phyloP scores from a whole-genome alignment of 2,329 filamentous ascomycete species.

The Chaetothyriales sp. region DNA sequence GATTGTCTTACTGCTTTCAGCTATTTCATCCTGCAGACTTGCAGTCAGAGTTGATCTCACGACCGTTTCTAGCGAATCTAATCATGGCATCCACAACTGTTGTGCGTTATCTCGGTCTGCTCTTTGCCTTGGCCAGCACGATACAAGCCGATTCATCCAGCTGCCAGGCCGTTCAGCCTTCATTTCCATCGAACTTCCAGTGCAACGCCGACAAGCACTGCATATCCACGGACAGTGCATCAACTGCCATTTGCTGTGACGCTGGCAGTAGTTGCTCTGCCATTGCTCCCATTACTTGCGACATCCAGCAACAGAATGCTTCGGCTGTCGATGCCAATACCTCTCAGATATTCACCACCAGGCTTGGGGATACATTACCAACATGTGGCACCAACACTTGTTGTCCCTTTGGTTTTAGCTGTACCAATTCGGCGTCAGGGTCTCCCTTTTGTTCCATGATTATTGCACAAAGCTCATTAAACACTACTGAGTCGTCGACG shows the following conservation, averaged over 20 bases:
- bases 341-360: conserved; percentile 28
- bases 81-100: background rate
- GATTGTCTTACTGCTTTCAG: background rate
- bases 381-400: conserved; percentile 26
- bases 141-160: conserved; percentile 14
- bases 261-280: conserved; percentile 25
- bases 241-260: conserved; percentile 34
- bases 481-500: background rate
- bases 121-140: background rate
- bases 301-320: conserved; percentile 28
- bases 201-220: conserved; percentile 28
- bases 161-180: conserved; percentile 23
- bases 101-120: background rate
- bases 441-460: conserved; percentile 4
- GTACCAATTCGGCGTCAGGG: conserved; percentile 14
- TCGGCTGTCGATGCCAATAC: conserved; percentile 10
- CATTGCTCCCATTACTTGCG: conserved; percentile 30
- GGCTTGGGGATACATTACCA: conserved; percentile 25
- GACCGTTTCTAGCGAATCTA: background rate
- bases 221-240: conserved; percentile 27
- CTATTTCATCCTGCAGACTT: background rate
- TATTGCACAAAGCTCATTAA: background rate
- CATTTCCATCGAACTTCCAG: conserved; percentile 29
- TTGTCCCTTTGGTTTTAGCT: conserved; percentile 35
- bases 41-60: background rate